Base-by-base conservation (phyloP, 257 asterid species). In the Lycium ferocissimum region DNA sequence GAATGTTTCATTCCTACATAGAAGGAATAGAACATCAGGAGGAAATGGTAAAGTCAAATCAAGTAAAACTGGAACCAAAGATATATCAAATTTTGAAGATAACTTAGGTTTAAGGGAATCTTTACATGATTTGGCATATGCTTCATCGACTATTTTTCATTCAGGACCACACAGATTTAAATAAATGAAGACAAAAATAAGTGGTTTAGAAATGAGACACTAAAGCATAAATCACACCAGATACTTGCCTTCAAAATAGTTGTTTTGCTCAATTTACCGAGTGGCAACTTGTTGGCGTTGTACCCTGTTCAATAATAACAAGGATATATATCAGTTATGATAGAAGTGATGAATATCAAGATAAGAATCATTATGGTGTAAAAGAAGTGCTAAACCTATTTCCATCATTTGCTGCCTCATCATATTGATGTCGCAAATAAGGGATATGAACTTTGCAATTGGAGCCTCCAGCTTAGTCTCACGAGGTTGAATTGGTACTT, bases 331-430 rank as follows among this genome's bases (percentile, higher is more conserved):
- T 69, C 75, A 83, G 81, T 58, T 57, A 20, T 38, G 61, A 83
- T 63, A 69, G 63, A 26, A 57, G 73, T 15, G 65, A 58, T 57
- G 51, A 75, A 72, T 56, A 59, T 33, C 59, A 79, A 54, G 49
- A 80, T 66, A 56, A 69, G 45, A 56, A 51, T 26, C 66, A n/a
- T 9, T 37, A 35, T 53, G 66, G 61, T 33, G 15, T 13, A 17
- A 53, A 17, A 37, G 13, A 56, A 83, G 56, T 45, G 35, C 81
- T 54, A 33, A 53, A 94, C 98, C 98, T 91, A 96, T 94, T 89
- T 96, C 99, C 90, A 93, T 91, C 99, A 96, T 96, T 80, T 94
- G 99, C 84, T 96, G 98, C 91, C 87, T 92, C 99, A 96, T 96
- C 99, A 96, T 96, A 91, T 96, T 94, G 85, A 90, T 84, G 84